These are phyloP conservation scores for Cajanus cajan DNA, from an alignment of 306 rosid genomes.

Conservation along the genomic window DNA sequence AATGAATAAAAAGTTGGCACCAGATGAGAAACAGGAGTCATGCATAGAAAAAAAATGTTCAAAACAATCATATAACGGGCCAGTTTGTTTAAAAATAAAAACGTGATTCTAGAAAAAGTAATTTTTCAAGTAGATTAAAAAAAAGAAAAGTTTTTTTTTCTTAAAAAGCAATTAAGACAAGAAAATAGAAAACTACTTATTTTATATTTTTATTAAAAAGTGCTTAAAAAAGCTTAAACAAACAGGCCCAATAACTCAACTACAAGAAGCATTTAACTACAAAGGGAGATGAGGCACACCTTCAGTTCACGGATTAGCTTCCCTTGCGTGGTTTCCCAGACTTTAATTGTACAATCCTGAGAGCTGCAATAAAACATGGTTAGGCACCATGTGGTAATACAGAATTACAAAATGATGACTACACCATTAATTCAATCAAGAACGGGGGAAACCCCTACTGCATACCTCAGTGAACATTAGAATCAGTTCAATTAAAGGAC, in stretches of 20 bases:
- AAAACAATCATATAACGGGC: no score
- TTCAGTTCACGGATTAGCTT: slow-evolving; percentile 84
- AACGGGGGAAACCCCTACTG: background rate
- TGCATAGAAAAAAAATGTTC: background rate
- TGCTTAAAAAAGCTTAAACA: no score
- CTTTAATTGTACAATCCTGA: slow-evolving; percentile 88
- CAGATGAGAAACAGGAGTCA: background rate
- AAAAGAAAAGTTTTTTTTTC: no score
- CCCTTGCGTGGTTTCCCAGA: slow-evolving; percentile 95
- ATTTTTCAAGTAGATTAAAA: no score
- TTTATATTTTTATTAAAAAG: no score
- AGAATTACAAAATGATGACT: background rate
- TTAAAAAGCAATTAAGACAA: no score
- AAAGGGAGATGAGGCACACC: slow-evolving; percentile 40
- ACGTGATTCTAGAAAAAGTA: no score
- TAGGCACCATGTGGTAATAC: slow-evolving; percentile 2
- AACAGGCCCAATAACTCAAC: no score
- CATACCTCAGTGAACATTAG: background rate
- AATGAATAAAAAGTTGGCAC: background rate
- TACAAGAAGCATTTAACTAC: no score
- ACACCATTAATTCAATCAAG: background rate
- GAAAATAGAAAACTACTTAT: no score
- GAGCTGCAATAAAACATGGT: slow-evolving; percentile 54
- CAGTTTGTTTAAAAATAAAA: no score
- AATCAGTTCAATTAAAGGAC: background rate